A percentile compares a stretch with the other conserved stretches of the same genome.
Conservation (phyloP, 495 filamentous ascomycete genomes). For the Annulohypoxylon moriforme region DNA sequence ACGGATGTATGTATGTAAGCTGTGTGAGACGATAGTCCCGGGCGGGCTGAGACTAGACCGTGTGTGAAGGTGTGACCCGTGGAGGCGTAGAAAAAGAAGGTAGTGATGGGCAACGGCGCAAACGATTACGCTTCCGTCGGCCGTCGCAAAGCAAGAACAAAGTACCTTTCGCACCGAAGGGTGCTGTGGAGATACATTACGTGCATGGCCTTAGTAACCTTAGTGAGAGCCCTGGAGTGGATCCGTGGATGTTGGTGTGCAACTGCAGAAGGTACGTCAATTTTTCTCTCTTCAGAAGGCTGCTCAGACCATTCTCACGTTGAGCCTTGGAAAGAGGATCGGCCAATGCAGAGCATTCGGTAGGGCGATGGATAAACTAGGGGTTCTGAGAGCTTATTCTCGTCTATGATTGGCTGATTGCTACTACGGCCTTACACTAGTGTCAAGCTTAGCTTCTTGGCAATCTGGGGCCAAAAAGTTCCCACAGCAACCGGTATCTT, state of each 20-base stretch:
- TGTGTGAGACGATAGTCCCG: constrained; percentile 7
- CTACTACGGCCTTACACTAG: constrained; percentile 20
- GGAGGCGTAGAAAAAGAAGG: neutral
- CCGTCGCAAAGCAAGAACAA: constrained; percentile 7
- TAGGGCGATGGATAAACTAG: constrained; percentile 31
- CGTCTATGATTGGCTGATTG: constrained; percentile 26
- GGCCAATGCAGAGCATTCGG: constrained; percentile 39
- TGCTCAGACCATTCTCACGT: constrained; percentile 38
- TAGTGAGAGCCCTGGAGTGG: constrained; percentile 13
- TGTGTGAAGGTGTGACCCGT: constrained; percentile 10
- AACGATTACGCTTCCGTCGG: constrained; percentile 19
- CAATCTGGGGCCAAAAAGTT: constrained; percentile 37
- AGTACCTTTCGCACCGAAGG: constrained; percentile 2
- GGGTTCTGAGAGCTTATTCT: constrained; percentile 1
- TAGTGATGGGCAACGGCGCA: constrained; percentile 24
- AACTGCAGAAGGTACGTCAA: constrained; percentile 30
- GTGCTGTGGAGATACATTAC: constrained; percentile 16
- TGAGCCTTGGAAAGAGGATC: constrained; percentile 25
- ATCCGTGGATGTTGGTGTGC: constrained; percentile 11
- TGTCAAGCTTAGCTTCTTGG: constrained; percentile 32
- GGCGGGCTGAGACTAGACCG: constrained; percentile 29
- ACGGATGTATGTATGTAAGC: neutral
- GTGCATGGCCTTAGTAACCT: constrained; percentile 7
- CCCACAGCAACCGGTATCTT: constrained; percentile 24
- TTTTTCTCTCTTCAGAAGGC: constrained; percentile 12